These are phyloP conservation scores for Leccinum incarnatum DNA, from an alignment of 768 basidiomycete species.

Conservation along the genomic window DNA sequence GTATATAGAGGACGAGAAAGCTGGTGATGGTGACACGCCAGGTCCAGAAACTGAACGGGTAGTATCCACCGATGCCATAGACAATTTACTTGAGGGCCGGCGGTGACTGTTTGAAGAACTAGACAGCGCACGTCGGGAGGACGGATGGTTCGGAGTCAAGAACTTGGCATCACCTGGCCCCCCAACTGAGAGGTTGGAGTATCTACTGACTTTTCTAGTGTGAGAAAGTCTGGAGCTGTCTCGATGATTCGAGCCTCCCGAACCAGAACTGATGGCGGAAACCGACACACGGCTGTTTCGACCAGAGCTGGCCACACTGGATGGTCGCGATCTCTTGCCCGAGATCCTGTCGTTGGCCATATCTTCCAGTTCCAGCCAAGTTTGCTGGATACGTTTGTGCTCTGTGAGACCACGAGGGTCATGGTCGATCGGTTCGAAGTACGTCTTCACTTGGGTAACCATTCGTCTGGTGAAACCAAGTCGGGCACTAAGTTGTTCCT, in stretches of 20 bases:
- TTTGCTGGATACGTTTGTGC: conserved; percentile 65
- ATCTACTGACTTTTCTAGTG: conserved; percentile 27
- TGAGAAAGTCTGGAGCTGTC: conserved; percentile 13
- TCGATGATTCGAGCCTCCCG: conserved; percentile 18
- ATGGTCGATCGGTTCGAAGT: conserved; percentile 43
- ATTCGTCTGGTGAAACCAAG: conserved; percentile 58
- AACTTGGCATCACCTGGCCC: conserved; percentile 40
- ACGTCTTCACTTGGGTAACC: conserved; percentile 46
- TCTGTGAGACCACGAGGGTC: conserved; percentile 65
- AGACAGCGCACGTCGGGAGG: conserved; percentile 49
- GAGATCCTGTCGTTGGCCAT: conserved; percentile 71
- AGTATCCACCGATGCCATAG: conserved; percentile 41
- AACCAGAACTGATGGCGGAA: conserved; percentile 35
- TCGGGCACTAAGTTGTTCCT: conserved; percentile 64
- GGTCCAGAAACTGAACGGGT: conserved; percentile 73
- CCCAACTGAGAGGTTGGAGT: conserved; percentile 30
- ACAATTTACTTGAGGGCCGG: conserved; percentile 60
- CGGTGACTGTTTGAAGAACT: conserved; percentile 42
- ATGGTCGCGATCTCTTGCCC: conserved; percentile 61
- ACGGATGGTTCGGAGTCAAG: conserved; percentile 43
- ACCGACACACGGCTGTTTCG: conserved; percentile 55
- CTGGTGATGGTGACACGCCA: conserved; percentile 37
- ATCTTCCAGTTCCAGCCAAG: conserved; percentile 77
- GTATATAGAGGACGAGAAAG: conserved; percentile 39
- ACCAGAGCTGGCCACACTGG: conserved; percentile 64